A percentile compares a stretch with the other conserved stretches of the same genome.
phyloP scores from a whole-genome alignment of 139 green algal species.

The Closterium sp. region DNA sequence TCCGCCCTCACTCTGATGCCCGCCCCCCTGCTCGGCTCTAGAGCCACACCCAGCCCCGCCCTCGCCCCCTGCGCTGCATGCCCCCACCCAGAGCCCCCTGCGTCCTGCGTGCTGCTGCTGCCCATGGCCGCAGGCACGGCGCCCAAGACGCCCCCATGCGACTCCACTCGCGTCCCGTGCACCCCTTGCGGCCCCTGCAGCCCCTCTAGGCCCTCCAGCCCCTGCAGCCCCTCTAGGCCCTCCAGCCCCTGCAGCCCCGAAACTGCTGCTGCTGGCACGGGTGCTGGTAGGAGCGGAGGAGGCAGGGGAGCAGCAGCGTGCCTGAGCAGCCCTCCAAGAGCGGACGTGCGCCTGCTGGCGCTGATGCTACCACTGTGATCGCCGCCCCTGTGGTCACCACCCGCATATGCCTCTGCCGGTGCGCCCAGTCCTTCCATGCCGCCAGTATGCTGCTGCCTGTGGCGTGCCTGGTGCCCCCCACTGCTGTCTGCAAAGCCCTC shows the following conservation, averaged over 20 bases:
- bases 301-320: not conserved
- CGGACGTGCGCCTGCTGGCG: not conserved
- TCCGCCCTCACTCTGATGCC: not conserved
- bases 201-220: too few relatives aligned
- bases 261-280: not conserved
- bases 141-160: not conserved
- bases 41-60: not conserved
- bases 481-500: not conserved
- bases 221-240: not conserved
- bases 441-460: too few relatives aligned
- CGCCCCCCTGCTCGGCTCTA: not conserved
- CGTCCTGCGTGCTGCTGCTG: not conserved
- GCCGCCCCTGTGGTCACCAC: too few relatives aligned
- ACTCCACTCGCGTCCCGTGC: too few relatives aligned
- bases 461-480: too few relatives aligned
- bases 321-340: not conserved
- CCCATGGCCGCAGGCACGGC: not conserved
- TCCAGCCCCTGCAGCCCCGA: not conserved
- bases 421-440: too few relatives aligned
- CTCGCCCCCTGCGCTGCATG: not conserved
- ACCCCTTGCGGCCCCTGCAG: too few relatives aligned
- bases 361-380: not conserved
- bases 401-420: too few relatives aligned
- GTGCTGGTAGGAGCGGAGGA: not conserved
- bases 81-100: not conserved